These are phyloP conservation scores for Penicillium canescens DNA, from an alignment of 495 filamentous ascomycete species.

Conservation along the genomic window DNA sequence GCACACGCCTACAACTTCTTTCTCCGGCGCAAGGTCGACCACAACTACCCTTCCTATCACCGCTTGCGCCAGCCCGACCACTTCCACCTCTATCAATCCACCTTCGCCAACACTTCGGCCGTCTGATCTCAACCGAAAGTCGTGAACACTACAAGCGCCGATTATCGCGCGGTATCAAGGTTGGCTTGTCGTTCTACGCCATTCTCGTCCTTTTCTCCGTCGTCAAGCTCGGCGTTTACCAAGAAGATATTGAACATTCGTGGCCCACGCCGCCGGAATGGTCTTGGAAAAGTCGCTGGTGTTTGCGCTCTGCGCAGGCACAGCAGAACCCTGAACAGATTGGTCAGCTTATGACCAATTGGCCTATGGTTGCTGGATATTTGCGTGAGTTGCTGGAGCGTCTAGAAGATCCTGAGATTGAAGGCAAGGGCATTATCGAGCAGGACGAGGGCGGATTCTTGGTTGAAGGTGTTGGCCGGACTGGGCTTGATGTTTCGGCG, in stretches of 20 bases:
- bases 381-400: constrained; percentile 55
- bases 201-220: constrained; percentile 53
- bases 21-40: constrained; percentile 58
- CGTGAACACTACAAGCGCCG: constrained; percentile 67
- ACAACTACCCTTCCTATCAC: constrained; percentile 75
- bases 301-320: constrained; percentile 57
- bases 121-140: constrained; percentile 75
- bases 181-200: constrained; percentile 53
- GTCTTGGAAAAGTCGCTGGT: constrained; percentile 60
- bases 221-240: constrained; percentile 57
- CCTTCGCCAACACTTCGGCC: constrained; percentile 57
- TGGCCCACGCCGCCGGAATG: constrained; percentile 78
- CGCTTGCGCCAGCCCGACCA: constrained; percentile 37
- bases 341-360: constrained; percentile 58
- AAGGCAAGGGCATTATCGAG: constrained; percentile 64
- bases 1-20: constrained; percentile 48
- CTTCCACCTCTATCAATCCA: constrained; percentile 42
- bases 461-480: constrained; percentile 55
- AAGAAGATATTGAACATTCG: constrained; percentile 69
- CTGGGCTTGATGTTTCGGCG: constrained; percentile 65
- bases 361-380: constrained; percentile 58
- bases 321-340: constrained; percentile 54
- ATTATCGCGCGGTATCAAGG: constrained; percentile 59
- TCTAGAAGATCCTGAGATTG: constrained; percentile 62
- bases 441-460: constrained; percentile 57